Base-by-base conservation (phyloP, 1,284 basidiomycete genomes). In the Coriolopsis trogii region DNA sequence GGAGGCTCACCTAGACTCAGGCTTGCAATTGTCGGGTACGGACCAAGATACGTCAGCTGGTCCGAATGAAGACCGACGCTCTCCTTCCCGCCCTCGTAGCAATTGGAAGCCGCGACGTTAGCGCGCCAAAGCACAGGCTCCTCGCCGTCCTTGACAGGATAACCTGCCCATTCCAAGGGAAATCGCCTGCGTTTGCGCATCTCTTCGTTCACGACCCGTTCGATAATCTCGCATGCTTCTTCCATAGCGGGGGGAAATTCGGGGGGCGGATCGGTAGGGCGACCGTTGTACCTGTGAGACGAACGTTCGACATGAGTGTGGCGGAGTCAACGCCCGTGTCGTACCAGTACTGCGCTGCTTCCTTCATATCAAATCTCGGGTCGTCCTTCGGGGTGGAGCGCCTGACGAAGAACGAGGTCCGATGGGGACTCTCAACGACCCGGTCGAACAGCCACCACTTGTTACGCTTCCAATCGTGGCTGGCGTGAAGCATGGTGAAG, bases 11-110 rank as follows among this genome's bases (percentile, higher is more conserved):
- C 94, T n/a, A 98, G 82, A 57, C 93, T 95, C 36, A 98, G 70
- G 6, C 92, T 95, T 7, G 94, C 95, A 61, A 98, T 97, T 0
- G 95, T 96, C 1, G 92, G 85, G 67, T 89, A 94, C 5, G 95
- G 95, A 2, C 95, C 95, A 10, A 97, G 78, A 71, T 93, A 89
- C 33, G 87, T 89, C 40, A 71, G 50, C 52, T 85, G 82, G 65
- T 89, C 95, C 1, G 92, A 87, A 66, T 96, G 94, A 67, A 83
- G 88, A 0, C 93, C 94, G 3, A 96, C 93, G 46, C 84, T 85
- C 66, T 93, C 91, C 59, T 87, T 87, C 6, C 82, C 80, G 3
- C 94, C 95, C 73, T 87, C 81, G 63, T 97, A 98, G 60, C 91
- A 87, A 64, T 98, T 98, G 3, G 92, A 85, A 0, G 92, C 95